Base-by-base conservation (phyloP, 345 rosid species). In the Heritiera littoralis region DNA sequence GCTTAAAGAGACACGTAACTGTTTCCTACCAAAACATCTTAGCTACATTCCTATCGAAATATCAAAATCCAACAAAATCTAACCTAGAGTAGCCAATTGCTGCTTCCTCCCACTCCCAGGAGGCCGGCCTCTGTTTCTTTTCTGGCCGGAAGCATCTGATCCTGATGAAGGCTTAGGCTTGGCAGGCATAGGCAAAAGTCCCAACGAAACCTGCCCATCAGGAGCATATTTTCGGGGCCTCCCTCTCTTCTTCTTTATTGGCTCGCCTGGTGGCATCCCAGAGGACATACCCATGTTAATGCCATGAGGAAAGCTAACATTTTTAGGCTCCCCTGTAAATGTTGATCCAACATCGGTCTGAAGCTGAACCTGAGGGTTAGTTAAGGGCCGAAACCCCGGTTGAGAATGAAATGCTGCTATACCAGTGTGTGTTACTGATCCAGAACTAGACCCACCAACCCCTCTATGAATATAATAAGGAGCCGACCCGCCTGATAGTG, bases 81-180 rank as follows among this genome's bases (percentile, higher is more conserved):
- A 78, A 93, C 99, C 99, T 66, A 93, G 90, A 80, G 85, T 79
- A 51, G 99, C 97, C 75, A 97, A 76, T 9, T 92, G 95, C 79
- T 97, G 99, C 89, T 97, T 97, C 88, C 99, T 89, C 77, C 99
- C 98, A 72, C 86, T 87, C 14, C 99, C 99, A 80, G 96, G 99
- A n/a, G 99, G 98, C 72, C 98, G 89, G 30, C 99, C 99, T 86
- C 96, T 84, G 18, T 80, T 80, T 80, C 90, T 74, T 81, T 86
- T 94, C 30, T 89, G 89, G 59, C 86, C 85, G 74, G 85, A 84
- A 0, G 94, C 83, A 87, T 88, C 91, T 55, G 90, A 83, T 41
- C 83, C 85, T 8, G 92, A 80, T 13, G 93, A 89, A 55, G 91
- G 87, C 87, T 84, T 91, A 70, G 92, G 82, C 82, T 81, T 89